Evolutionary conservation across 2,329 filamentous ascomycete genomes (phyloP).

Genomic region (Thermoascus crustaceus): DNA sequence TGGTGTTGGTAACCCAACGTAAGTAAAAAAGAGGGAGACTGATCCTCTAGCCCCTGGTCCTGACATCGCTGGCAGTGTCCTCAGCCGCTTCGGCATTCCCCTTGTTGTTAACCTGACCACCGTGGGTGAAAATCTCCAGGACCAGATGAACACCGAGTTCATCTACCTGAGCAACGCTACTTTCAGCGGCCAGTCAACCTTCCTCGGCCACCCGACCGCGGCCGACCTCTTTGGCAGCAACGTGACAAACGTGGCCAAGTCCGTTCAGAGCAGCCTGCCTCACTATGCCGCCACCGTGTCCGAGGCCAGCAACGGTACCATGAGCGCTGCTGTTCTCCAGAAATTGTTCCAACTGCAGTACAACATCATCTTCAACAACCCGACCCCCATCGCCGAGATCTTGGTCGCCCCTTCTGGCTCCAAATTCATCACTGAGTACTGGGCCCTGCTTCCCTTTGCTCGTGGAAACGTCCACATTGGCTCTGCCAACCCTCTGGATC

Average conservation of each 20-base stretch:
- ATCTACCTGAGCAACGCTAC: constrained; percentile 4
- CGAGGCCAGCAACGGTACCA: constrained; percentile 16
- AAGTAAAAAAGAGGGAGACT: neutral
- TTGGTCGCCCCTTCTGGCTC: constrained; percentile 13
- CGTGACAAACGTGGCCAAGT: constrained; percentile 9
- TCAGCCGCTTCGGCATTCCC: constrained; percentile 17
- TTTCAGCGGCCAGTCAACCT: constrained; percentile 10
- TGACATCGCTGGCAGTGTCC: constrained; percentile 13
- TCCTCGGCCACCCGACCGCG: constrained; percentile 15
- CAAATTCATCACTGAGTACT: constrained; percentile 17
- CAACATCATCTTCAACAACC: constrained; percentile 19
- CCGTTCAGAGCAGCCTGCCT: constrained; percentile 13
- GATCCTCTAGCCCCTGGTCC: neutral
- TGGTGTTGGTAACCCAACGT: constrained; percentile 44
- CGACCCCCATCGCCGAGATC: constrained; percentile 21
- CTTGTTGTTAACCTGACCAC: constrained; percentile 23
- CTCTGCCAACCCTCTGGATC: constrained; percentile 15
- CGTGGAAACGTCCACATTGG: constrained; percentile 22
- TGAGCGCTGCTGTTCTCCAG: constrained; percentile 14
- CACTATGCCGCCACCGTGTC: constrained; percentile 14
- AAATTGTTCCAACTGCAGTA: constrained; percentile 20
- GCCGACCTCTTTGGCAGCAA: constrained; percentile 17
- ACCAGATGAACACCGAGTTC: constrained; percentile 28
- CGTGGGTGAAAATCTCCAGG: constrained; percentile 44
- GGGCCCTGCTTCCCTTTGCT: constrained; percentile 23